phyloP scores from a whole-genome alignment of 495 filamentous ascomycete species.

The Penicillium tannophilum region DNA sequence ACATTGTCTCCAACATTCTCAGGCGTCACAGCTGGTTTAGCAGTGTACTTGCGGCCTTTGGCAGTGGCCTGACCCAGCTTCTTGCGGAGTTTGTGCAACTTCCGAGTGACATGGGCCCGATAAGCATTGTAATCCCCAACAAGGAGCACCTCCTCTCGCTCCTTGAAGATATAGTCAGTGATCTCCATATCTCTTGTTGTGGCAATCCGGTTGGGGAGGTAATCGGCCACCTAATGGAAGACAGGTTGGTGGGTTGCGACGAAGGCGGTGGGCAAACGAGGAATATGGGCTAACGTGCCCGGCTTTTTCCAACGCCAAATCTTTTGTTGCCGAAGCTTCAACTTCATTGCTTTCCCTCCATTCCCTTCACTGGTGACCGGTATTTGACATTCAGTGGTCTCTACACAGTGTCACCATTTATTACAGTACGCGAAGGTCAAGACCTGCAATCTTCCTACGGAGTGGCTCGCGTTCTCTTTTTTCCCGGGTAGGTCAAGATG shows the following conservation, averaged over 20 bases:
- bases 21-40: slow-evolving; percentile 69
- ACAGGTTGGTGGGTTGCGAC: slow-evolving; percentile 27
- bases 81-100: slow-evolving; percentile 80
- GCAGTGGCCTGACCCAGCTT: slow-evolving; percentile 79
- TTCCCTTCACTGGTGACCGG: neutral
- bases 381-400: neutral
- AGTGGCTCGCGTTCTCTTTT: slow-evolving; percentile 1
- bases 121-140: slow-evolving; percentile 90
- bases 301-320: slow-evolving; percentile 32
- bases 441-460: neutral
- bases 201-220: slow-evolving; percentile 10
- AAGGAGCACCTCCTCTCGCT: slow-evolving; percentile 77
- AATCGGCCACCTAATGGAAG: slow-evolving; percentile 13
- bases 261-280: slow-evolving; percentile 40
- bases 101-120: slow-evolving; percentile 74
- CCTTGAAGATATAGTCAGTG: slow-evolving; percentile 76
- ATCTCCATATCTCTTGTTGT: slow-evolving; percentile 70
- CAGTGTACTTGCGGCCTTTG: slow-evolving; percentile 80
- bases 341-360: neutral
- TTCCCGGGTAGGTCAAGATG: slow-evolving; percentile 1
- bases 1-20: slow-evolving; percentile 76
- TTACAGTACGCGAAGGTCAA: neutral
- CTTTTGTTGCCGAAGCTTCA: slow-evolving; percentile 22
- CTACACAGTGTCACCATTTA: neutral
- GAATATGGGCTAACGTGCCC: slow-evolving; percentile 34